Evolutionary conservation across 352 stramenopile species (phyloP).

Genomic region (Thalassiosira hispida): DNA sequence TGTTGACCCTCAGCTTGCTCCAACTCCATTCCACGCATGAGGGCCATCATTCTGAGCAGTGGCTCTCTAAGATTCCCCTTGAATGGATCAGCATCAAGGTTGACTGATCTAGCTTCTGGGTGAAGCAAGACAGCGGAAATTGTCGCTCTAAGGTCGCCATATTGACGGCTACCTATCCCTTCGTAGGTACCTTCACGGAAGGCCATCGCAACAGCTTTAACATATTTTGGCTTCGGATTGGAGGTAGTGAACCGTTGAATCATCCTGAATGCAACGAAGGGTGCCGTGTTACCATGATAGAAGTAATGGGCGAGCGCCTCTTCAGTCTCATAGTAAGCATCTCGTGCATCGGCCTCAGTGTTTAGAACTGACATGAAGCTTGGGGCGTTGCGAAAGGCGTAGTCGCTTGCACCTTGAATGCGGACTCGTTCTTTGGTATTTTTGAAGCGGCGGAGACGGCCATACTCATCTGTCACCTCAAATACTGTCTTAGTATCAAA

Average conservation of each 20-base stretch:
- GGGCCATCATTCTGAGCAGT: constrained; percentile 56
- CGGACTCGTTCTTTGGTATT: constrained; percentile 63
- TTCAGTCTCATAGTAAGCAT: constrained; percentile 78
- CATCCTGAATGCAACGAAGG: constrained; percentile 78
- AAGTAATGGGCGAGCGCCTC: constrained; percentile 75
- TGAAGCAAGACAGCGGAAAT: constrained; percentile 78
- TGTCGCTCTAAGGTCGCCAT: constrained; percentile 78
- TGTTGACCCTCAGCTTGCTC: constrained; percentile 29
- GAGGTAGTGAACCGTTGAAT: constrained; percentile 78
- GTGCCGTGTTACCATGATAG: constrained; percentile 78
- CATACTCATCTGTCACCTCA: constrained; percentile 61
- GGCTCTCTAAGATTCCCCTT: constrained; percentile 65
- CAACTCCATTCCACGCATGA: constrained; percentile 68
- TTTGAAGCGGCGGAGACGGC: constrained; percentile 49
- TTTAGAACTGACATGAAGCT: constrained; percentile 75
- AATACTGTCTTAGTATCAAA: constrained; percentile 65
- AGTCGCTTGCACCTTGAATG: constrained; percentile 51
- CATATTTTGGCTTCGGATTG: constrained; percentile 76
- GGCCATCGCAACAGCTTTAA: constrained; percentile 66
- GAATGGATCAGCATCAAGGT: constrained; percentile 69
- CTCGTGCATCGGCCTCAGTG: constrained; percentile 50
- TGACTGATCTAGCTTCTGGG: constrained; percentile 59
- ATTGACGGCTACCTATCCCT: constrained; percentile 52
- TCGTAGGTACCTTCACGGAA: constrained; percentile 66
- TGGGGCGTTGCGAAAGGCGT: constrained; percentile 75